Percentiles rank a stretch among this genome's conserved stretches.
Evolutionary conservation across 208 protist genomes (phyloP).

Genomic region (Entamoeba histolytica): DNA sequence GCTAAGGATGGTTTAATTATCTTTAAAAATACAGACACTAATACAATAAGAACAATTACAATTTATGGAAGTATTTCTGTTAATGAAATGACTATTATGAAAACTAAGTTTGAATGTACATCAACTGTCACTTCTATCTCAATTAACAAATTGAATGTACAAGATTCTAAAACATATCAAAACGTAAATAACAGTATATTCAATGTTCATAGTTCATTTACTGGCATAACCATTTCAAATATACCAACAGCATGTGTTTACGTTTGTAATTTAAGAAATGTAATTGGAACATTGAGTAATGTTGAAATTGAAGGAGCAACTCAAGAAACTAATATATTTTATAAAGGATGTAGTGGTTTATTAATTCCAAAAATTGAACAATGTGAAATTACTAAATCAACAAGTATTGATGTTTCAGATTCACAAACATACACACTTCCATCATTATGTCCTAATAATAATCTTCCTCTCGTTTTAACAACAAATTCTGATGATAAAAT

Average conservation of each 20-base stretch:
- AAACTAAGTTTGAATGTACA: too few relatives aligned
- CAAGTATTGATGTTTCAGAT: neutral
- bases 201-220: neutral
- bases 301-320: too few relatives aligned
- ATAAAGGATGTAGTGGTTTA: neutral
- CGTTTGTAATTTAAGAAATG: neutral
- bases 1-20: too few relatives aligned
- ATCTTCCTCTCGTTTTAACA: neutral
- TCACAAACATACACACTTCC: neutral
- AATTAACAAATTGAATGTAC: neutral
- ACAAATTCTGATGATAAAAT: neutral
- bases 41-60: too few relatives aligned
- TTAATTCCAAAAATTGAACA: too few relatives aligned
- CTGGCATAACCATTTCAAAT: neutral
- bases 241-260: neutral
- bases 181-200: neutral
- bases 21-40: too few relatives aligned
- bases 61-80: too few relatives aligned
- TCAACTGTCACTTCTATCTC: too few relatives aligned
- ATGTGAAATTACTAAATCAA: too few relatives aligned
- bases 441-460: neutral
- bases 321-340: neutral
- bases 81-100: too few relatives aligned
- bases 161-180: neutral
- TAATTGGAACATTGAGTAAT: too few relatives aligned